These are phyloP conservation scores for Fusarium sambucinum DNA, from an alignment of 2,329 filamentous ascomycete genomes.

Conservation along the genomic window DNA sequence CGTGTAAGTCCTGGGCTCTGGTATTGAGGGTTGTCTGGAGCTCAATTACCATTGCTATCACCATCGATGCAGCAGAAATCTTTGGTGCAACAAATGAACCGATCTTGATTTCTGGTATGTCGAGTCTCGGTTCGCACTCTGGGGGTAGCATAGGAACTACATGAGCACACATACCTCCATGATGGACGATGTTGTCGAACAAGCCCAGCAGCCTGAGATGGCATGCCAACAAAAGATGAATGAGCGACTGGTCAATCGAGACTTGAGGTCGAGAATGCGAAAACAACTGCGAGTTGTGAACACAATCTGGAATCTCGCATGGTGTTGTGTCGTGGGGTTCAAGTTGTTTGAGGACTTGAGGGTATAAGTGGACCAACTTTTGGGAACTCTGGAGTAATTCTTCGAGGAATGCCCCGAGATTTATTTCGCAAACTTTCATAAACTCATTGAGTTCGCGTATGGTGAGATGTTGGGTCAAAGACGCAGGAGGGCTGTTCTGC, in stretches of 20 bases:
- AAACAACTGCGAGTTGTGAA: slow-evolving; percentile 46
- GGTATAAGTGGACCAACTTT: slow-evolving; percentile 53
- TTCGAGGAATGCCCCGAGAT: slow-evolving; percentile 50
- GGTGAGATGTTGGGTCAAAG: slow-evolving; percentile 39
- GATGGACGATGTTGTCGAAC: slow-evolving; percentile 52
- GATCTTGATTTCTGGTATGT: slow-evolving; percentile 57
- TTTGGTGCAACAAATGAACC: slow-evolving; percentile 55
- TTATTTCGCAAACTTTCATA: slow-evolving; percentile 43
- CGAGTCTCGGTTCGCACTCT: slow-evolving; percentile 50
- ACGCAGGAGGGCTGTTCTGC: slow-evolving; percentile 21
- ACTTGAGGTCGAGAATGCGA: slow-evolving; percentile 7
- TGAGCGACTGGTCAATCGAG: slow-evolving; percentile 52
- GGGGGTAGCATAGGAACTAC: slow-evolving; percentile 47
- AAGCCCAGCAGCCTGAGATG: slow-evolving; percentile 55
- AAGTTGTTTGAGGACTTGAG: slow-evolving; percentile 43
- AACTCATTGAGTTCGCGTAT: slow-evolving; percentile 42
- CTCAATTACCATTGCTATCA: slow-evolving; percentile 51
- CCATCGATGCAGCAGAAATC: slow-evolving; percentile 51
- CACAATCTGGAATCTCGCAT: slow-evolving; percentile 52
- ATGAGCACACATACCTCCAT: slow-evolving; percentile 51
- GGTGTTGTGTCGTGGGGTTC: slow-evolving; percentile 4
- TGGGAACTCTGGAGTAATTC: slow-evolving; percentile 53
- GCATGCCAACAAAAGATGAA: slow-evolving; percentile 54
- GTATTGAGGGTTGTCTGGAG: slow-evolving; percentile 46
- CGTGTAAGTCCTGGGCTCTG: slow-evolving; percentile 30